Evolutionary conservation across 1,139 yeast genomes (phyloP), one percentile per base, ranked within the genome.

Genomic region (Taphrina betulina): DNA sequence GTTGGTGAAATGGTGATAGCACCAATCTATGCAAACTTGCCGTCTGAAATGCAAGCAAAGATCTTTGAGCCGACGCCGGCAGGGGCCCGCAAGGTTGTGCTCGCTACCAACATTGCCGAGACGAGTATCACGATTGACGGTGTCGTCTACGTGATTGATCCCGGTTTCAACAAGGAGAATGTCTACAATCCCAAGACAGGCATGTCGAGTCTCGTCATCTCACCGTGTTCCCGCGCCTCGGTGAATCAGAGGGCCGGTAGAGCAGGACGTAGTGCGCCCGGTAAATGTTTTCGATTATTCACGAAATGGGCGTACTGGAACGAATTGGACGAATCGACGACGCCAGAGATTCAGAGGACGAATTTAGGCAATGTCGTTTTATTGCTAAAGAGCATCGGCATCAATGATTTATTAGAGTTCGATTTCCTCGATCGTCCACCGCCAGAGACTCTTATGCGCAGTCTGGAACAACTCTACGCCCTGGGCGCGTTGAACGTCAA

Each of bases 291-390:
- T 64, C 68, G 95, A 50, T 69, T 85, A 22, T 85, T 85, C 67
- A 85, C 95, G 0, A 85, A 84, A 63, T 68, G 74, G 20, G 86
- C 90, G 0, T 85, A 70, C 66, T 69, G 78, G 43, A 75, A 72
- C 53, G 98, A 94, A 67, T 88, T 92, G 96, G 70, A 82, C 17
- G 82, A 92, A 1, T 85, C 83, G 61, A 79, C 95, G 0, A 76
- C 86, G 2, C 98, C 99, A 0, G 98, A 92, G 66, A 92, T 92
- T 57, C 95, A 89, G 69, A 75, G 99, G 60, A 95, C 86, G 66
- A 92, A 94, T 67, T 71, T 92, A 60, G 79, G 95, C 2, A 80
- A 85, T 66, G 89, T 96, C 0, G 83, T 90, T 48, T 73, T 92
- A 63, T 82, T 90, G 86, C 75, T 92, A 60, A 92, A 92, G 67